Evolutionary conservation across 352 stramenopile species (phyloP).

Genomic region (Pythium myriotylum): DNA sequence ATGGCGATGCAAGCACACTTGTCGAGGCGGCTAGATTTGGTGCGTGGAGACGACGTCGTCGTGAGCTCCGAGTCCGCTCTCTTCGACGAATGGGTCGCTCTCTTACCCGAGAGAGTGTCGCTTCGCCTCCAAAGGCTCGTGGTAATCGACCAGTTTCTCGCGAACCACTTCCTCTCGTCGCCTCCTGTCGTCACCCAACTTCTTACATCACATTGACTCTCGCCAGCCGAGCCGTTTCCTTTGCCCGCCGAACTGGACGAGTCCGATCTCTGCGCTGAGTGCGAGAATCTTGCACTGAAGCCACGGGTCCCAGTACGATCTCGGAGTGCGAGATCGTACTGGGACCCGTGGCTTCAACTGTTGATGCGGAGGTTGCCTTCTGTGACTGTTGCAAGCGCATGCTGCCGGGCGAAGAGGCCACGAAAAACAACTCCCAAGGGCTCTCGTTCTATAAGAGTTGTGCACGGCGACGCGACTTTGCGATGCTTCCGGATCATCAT

Average conservation of each 20-base stretch:
- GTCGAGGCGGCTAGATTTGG: neutral
- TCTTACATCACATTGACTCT: neutral
- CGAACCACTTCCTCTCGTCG: neutral
- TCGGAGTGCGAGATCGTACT: too few relatives aligned
- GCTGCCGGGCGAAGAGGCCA: neutral
- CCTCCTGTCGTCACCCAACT: neutral
- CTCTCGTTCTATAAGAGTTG: neutral
- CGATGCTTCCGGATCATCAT: neutral
- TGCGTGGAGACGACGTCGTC: too few relatives aligned
- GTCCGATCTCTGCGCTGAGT: neutral
- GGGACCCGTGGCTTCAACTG: too few relatives aligned
- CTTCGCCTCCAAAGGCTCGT: neutral
- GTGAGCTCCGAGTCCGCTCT: neutral
- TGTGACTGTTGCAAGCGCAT: constrained; percentile 15
- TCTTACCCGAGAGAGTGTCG: neutral
- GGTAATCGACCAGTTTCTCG: neutral
- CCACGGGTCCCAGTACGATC: neutral
- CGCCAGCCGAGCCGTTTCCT: constrained; percentile 2
- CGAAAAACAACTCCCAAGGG: neutral
- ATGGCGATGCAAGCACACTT: neutral
- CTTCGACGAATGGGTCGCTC: constrained; percentile 3
- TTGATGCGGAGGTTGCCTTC: neutral
- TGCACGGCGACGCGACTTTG: neutral
- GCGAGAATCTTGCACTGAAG: neutral
- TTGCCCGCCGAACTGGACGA: neutral